phyloP scores from a whole-genome alignment of 1,139 yeast genomes.

The Protomyces inundatus region DNA sequence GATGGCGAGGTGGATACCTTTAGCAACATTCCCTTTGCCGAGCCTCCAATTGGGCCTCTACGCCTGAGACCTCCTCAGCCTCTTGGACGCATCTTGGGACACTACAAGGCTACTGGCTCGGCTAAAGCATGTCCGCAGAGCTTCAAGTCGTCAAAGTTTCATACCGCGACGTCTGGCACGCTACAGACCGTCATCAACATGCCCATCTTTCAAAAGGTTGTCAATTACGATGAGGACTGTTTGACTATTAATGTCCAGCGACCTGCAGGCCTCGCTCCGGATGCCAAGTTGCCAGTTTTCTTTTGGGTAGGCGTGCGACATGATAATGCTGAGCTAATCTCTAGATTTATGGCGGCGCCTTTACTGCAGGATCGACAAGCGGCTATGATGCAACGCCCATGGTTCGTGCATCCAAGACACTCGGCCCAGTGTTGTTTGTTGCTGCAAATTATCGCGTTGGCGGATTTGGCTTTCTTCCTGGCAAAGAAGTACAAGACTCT shows the following conservation, averaged over 20 bases:
- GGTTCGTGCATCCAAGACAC: background rate
- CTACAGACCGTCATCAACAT: slow-evolving; percentile 23
- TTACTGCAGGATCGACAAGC: slow-evolving; percentile 23
- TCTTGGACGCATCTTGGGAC: slow-evolving; percentile 12
- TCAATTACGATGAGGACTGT: slow-evolving; percentile 32
- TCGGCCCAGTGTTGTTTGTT: slow-evolving; percentile 34
- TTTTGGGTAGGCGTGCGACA: slow-evolving; percentile 40
- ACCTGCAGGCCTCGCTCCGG: background rate
- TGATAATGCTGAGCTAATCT: slow-evolving; percentile 33
- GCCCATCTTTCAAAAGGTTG: slow-evolving; percentile 30
- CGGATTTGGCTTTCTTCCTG: slow-evolving; percentile 37
- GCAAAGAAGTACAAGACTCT: background rate
- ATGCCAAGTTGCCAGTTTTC: slow-evolving; percentile 3
- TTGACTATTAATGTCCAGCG: background rate
- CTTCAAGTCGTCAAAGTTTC: background rate
- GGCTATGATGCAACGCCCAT: background rate
- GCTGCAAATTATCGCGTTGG: slow-evolving; percentile 38
- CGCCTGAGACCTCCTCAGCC: background rate
- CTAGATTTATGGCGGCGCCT: slow-evolving; percentile 32
- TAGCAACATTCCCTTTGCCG: slow-evolving; percentile 21
- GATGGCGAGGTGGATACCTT: background rate
- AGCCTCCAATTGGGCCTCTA: slow-evolving; percentile 21
- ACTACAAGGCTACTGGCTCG: slow-evolving; percentile 4
- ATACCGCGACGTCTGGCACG: slow-evolving; percentile 9
- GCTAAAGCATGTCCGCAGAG: slow-evolving; percentile 1